Evolutionary conservation across 257 asterid genomes (phyloP), one percentile per base, ranked within the genome.

Genomic region (Ligustrum vulgare): DNA sequence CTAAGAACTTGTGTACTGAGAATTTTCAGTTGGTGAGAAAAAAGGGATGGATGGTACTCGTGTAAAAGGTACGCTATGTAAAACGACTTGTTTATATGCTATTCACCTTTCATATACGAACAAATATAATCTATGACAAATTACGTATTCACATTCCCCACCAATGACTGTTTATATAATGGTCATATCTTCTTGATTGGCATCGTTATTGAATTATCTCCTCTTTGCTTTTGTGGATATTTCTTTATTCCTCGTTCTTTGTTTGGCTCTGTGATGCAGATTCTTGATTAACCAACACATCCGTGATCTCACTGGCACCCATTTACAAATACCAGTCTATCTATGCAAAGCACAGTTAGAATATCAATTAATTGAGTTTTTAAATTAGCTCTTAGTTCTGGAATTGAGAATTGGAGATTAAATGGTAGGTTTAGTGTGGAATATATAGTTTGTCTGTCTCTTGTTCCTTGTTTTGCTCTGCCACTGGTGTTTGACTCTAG

Each of bases 251-350:
- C 54, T 23, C 32, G 35, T 22, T 62, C 34, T 47, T 56, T 37
- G 31, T 33, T 70, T 67, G 78, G 72, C 60, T 70, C 56, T 69
- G 13, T 33, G 41, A 45, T 64, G 6, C 79, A 79, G 83, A 80
- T 69, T 11, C 77, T 74, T 70, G n/a, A 32, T 25, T 33, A 18
- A 25, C 25, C 49, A 37, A 67, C 71, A 45, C 70, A 18, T 15
- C 10, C n/a, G 34, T 67, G 69, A 72, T 62, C 69, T 76, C 47
- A 76, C 15, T 51, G n/a, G 28, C 74, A 56, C 47, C 58, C 22
- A 28, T 72, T 43, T n/a, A 76, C 68, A 63, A 74, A 47, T 35
- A 49, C 73, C 72, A 36, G 56, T 74, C 72, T 67, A 45, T 75
- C 64, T 22, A 71, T 56, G 72, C 66, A 75, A 78, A 28, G 36